phyloP scores from a whole-genome alignment of 306 rosid species.

The Cicer judaicum region DNA sequence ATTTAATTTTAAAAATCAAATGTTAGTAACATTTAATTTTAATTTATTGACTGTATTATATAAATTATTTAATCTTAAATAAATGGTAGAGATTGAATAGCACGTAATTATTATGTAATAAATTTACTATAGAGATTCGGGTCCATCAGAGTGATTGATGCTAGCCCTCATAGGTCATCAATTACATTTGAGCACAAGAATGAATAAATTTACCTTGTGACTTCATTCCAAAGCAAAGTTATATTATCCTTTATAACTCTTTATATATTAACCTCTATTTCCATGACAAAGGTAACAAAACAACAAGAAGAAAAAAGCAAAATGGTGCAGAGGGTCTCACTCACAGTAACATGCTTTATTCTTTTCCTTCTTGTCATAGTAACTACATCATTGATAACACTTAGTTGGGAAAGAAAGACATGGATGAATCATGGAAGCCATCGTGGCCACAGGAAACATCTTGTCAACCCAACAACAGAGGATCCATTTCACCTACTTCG shows the following conservation, averaged over 20 bases:
- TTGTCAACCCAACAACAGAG: slow-evolving; percentile 57
- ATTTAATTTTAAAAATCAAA: no score
- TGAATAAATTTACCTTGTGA: slow-evolving; percentile 52
- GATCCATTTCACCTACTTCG: slow-evolving; percentile 57
- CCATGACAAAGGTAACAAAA: slow-evolving; percentile 34
- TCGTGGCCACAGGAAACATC: slow-evolving; percentile 66
- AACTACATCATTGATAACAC: not conserved
- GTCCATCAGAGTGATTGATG: no score
- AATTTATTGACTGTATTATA: no score
- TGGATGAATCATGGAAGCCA: slow-evolving; percentile 80
- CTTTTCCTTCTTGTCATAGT: slow-evolving; percentile 50
- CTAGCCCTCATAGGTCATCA: slow-evolving; percentile 28
- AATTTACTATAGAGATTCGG: no score
- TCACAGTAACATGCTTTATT: slow-evolving; percentile 46
- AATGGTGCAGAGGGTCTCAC: slow-evolving; percentile 52
- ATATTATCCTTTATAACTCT: slow-evolving; percentile 28
- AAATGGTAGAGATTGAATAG: no score
- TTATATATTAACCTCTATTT: slow-evolving; percentile 46
- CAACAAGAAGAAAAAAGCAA: slow-evolving; percentile 27
- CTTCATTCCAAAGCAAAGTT: slow-evolving; percentile 75
- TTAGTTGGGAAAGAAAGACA: slow-evolving; percentile 53
- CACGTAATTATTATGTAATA: no score
- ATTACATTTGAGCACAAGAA: slow-evolving; percentile 42
- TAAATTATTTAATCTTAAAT: no score
- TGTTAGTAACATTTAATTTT: no score